Evolutionary conservation across 768 basidiomycete genomes (phyloP), one percentile per base, ranked within the genome.

Genomic region (Multifurca ochricompacta): DNA sequence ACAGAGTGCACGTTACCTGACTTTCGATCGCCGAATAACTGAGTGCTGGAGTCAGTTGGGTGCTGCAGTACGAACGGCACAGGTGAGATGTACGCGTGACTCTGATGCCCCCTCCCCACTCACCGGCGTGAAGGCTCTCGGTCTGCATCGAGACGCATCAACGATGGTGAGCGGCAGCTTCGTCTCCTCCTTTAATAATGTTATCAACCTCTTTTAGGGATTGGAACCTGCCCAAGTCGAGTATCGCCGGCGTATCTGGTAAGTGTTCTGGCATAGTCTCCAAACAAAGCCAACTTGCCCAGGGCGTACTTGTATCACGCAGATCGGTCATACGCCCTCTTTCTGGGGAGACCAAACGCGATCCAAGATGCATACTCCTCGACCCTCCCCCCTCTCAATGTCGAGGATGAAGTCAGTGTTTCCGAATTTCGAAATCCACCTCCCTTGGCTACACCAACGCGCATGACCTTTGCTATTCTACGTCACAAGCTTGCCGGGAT

Each of bases 1-100:
- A 18, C 61, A 83, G 81, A 82, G 79, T 47, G 90, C 91, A 50
- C 73, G 88, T 59, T 79, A 81, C 62, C 66, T 82, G 45, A 74
- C 78, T 4, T 81, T 90, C 63, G 87, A 91, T 65, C 81, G 87
- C 44, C 81, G 88, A 43, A 87, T 95, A 54, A 93, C 92, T 7
- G 93, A 96, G 70, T 93, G 92, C 64, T 97, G 93, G 91, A 91
- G 89, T 66, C 91, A 95, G 64, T 74, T 97, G 16, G 93, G 93
- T 32, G 92, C 93, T 6, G 91, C 91, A 44, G 85, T 97, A 13
- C 72, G 92, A 55, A 96, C 93, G 30, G 93, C 92, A 8, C 92
- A 95, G 64, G 56, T 57, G 36, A 47, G 56, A 36, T 34, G 48
- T 50, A 25, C 2, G 6, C 16, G 6, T 19, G 6, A 13, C 8